Evolutionary conservation across 306 rosid genomes (phyloP).

Genomic region (Castanea sativa): DNA sequence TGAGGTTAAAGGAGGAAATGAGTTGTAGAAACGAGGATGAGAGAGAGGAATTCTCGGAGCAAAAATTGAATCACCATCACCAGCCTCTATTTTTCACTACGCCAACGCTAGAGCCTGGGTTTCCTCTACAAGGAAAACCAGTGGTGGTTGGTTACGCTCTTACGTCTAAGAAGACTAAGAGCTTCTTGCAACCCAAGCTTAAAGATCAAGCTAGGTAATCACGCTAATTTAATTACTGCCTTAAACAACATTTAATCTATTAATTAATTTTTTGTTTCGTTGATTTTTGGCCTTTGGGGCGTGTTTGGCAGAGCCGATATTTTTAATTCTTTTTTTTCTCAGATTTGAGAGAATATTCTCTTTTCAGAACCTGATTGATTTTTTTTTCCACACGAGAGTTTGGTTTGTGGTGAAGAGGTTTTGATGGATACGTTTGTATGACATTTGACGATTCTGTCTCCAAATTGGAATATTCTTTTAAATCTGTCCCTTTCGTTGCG

Average conservation of each 20-base stretch:
- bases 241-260: background rate
- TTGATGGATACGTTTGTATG: background rate
- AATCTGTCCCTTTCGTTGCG: constrained; percentile 48
- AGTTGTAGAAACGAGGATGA: constrained; percentile 32
- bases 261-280: background rate
- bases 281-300: too few species aligned
- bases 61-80: constrained; percentile 3
- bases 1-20: constrained; percentile 55
- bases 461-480: constrained; percentile 11
- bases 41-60: background rate
- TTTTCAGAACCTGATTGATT: too few species aligned
- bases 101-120: constrained; percentile 2
- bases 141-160: constrained; percentile 90
- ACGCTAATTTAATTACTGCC: background rate
- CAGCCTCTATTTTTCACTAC: constrained; percentile 1
- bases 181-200: constrained; percentile 89
- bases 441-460: background rate
- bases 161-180: constrained; percentile 87
- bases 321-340: background rate
- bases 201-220: constrained; percentile 83
- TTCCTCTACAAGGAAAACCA: constrained; percentile 39
- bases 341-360: background rate
- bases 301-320: background rate
- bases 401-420: background rate
- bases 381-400: background rate